Percentiles rank a stretch among this genome's conserved stretches.
These are phyloP conservation scores for Suillus alpinus DNA, from an alignment of 768 basidiomycete genomes.

Conservation along the genomic window DNA sequence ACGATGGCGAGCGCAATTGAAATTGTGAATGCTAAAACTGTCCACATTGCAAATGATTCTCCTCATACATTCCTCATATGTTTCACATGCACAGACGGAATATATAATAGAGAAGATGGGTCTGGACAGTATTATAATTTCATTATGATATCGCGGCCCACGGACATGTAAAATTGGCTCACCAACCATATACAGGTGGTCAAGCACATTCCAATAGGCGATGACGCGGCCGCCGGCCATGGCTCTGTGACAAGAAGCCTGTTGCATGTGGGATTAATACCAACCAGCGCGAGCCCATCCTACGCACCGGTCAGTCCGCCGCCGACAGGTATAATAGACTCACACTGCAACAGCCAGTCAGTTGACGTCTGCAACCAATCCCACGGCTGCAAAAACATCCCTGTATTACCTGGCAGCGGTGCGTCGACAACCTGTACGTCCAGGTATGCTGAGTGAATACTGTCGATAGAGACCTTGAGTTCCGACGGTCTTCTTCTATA, in stretches of 20 bases:
- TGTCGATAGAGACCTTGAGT: too few relatives aligned
- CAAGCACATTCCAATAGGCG: slow-evolving; percentile 4
- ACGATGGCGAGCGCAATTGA: neutral
- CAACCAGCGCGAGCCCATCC: neutral
- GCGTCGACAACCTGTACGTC: neutral
- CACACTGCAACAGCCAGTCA: neutral
- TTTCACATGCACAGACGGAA: neutral
- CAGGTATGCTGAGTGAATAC: too few relatives aligned
- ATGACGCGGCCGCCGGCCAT: neutral
- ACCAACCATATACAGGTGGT: slow-evolving; percentile 7
- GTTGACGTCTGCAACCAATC: neutral
- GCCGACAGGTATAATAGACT: neutral
- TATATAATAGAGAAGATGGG: slow-evolving; percentile 3
- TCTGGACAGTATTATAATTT: neutral
- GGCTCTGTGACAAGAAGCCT: neutral
- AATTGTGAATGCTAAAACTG: neutral
- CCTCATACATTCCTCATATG: neutral
- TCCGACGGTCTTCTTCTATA: too few relatives aligned
- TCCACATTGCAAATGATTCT: neutral
- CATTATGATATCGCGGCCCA: neutral
- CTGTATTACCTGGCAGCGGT: neutral
- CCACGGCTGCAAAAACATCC: neutral
- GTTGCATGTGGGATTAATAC: neutral
- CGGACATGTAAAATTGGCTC: neutral
- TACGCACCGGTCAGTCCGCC: neutral